These are phyloP conservation scores for Aspergillus eucalypticola DNA, from an alignment of 2,329 filamentous ascomycete genomes.

Conservation along the genomic window DNA sequence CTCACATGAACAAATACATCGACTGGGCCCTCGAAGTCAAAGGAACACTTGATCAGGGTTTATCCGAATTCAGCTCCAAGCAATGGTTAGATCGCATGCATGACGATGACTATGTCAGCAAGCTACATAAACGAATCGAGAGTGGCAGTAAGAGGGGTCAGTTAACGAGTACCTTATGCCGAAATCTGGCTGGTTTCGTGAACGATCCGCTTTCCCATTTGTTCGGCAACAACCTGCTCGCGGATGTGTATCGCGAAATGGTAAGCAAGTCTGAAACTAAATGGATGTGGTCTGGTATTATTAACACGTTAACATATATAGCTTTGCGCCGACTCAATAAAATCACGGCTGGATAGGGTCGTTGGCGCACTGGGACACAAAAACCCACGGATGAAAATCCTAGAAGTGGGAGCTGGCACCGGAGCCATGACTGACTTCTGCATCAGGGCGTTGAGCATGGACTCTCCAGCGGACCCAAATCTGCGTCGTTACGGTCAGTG, in stretches of 20 bases:
- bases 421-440: conserved; percentile 4
- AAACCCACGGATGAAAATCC: conserved; percentile 9
- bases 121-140: background rate
- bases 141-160: background rate
- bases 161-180: background rate
- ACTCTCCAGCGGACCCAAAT: background rate
- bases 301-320: background rate
- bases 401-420: conserved; percentile 7
- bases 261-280: background rate
- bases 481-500: conserved; percentile 7
- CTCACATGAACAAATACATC: background rate
- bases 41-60: background rate
- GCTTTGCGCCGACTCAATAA: background rate
- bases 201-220: background rate
- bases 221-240: background rate
- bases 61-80: background rate
- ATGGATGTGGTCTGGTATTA: too few relatives aligned
- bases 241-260: conserved; percentile 9
- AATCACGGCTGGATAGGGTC: background rate
- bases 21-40: background rate
- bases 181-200: background rate
- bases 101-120: background rate
- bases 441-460: background rate
- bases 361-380: conserved; percentile 2
- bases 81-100: background rate